Conservation (phyloP, 176 grass and related monocot genomes). For the Puya raimondii region DNA sequence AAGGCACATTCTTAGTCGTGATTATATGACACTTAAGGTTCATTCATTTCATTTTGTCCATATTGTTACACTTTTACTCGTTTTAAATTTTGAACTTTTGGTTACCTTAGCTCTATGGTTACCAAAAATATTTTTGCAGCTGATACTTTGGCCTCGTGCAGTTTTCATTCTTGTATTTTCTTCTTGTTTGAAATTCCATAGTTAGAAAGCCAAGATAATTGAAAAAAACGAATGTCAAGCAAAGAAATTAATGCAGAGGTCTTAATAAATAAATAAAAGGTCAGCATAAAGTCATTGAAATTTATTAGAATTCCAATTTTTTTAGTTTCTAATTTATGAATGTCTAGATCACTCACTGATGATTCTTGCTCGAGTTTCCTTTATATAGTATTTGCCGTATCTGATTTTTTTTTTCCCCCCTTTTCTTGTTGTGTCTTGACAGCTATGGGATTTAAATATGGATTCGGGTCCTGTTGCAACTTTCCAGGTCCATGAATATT, state of each 20-base stretch:
- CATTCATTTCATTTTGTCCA: background rate
- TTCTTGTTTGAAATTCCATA: background rate
- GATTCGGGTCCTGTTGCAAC: constrained; percentile 77
- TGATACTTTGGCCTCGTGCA: background rate
- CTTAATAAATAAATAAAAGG: too few species aligned
- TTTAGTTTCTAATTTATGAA: constrained; percentile 2
- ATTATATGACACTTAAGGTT: constrained; percentile 98
- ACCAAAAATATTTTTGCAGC: background rate
- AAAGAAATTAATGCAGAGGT: too few species aligned
- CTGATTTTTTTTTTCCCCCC: background rate
- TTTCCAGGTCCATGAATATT: constrained; percentile 86
- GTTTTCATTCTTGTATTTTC: background rate
- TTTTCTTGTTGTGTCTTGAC: background rate
- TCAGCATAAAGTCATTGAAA: too few species aligned
- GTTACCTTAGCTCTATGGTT: background rate
- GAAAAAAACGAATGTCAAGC: background rate
- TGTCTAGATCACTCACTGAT: background rate
- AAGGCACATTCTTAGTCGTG: constrained; percentile 83
- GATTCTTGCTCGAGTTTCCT: background rate
- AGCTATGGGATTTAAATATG: constrained; percentile 96
- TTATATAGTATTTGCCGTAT: too few species aligned
- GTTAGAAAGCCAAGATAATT: background rate
- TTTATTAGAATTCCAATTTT: constrained; percentile 6
- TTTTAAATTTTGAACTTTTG: background rate
- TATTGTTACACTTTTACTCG: background rate